phyloP scores from a whole-genome alignment of 495 filamentous ascomycete genomes.

The Acidomyces sp. region DNA sequence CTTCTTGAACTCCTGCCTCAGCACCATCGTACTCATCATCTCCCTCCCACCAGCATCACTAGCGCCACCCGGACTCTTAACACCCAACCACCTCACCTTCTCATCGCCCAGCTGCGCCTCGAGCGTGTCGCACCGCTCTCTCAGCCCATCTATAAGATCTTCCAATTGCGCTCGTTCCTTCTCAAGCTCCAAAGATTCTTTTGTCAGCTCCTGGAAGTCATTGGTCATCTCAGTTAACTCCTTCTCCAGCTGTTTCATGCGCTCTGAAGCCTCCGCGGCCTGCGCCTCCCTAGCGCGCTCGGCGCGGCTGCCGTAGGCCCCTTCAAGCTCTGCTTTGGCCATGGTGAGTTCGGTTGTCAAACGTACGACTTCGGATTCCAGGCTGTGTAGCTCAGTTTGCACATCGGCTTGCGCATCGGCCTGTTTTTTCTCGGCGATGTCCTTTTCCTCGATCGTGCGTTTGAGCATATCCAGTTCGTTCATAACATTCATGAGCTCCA shows the following conservation, averaged over 20 bases:
- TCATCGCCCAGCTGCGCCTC: constrained; percentile 61
- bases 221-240: constrained; percentile 71
- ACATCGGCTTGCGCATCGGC: not conserved
- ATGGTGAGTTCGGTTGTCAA: constrained; percentile 85
- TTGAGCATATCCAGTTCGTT: constrained; percentile 15
- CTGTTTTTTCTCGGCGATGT: constrained; percentile 4
- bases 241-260: constrained; percentile 51
- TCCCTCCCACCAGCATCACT: constrained; percentile 30
- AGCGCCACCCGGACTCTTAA: constrained; percentile 38
- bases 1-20: constrained; percentile 77
- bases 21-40: constrained; percentile 55
- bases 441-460: constrained; percentile 7
- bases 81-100: constrained; percentile 55
- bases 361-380: constrained; percentile 72
- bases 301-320: constrained; percentile 56
- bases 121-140: constrained; percentile 55
- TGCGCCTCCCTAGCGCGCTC: constrained; percentile 25
- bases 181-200: constrained; percentile 73
- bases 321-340: constrained; percentile 86
- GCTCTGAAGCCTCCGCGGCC: constrained; percentile 25
- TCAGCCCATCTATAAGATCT: constrained; percentile 50
- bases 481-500: constrained; percentile 16
- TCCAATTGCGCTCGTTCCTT: constrained; percentile 72
- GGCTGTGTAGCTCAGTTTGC: constrained; percentile 53
- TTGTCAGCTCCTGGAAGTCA: constrained; percentile 80